phyloP scores from a whole-genome alignment of 306 rosid species.

The Lablab purpureus region DNA sequence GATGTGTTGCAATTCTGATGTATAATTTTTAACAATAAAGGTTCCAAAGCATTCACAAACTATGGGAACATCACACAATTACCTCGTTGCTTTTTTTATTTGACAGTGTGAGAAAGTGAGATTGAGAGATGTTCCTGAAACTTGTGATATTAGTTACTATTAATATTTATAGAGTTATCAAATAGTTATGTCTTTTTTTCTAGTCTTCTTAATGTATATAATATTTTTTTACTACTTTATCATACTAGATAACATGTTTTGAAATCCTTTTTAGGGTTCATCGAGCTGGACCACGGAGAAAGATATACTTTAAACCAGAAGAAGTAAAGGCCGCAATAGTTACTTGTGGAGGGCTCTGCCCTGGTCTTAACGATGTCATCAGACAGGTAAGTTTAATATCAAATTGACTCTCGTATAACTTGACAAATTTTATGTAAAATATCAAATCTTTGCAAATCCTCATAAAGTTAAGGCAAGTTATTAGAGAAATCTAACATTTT shows the following conservation, averaged over 20 bases:
- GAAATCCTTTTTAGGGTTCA: constrained; percentile 75
- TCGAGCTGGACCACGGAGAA: constrained; percentile 98
- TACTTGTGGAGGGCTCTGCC: constrained; percentile 99
- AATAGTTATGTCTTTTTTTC: constrained; percentile 3
- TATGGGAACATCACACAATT: constrained; percentile 16
- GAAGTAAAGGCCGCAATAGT: constrained; percentile 96
- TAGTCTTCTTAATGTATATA: constrained; percentile 11
- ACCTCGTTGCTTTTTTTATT: neutral
- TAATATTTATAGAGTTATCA: neutral
- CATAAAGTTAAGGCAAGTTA: constrained; percentile 11
- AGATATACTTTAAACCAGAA: constrained; percentile 88
- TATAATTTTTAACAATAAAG: neutral
- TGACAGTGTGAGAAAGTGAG: neutral
- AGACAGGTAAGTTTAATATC: constrained; percentile 77
- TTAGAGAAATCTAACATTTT: constrained; percentile 1
- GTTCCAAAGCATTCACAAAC: neutral
- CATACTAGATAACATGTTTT: constrained; percentile 22
- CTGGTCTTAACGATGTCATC: constrained; percentile 98
- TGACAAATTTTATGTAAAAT: constrained; percentile 18
- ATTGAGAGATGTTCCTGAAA: constrained; percentile 10
- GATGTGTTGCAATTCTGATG: constrained; percentile 12
- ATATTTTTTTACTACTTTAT: constrained; percentile 4
- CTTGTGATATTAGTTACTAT: constrained; percentile 5
- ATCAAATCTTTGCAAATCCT: constrained; percentile 10
- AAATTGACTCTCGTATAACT: constrained; percentile 1